Percentiles rank a stretch among this genome's conserved stretches.
Conservation (phyloP, 371 early-diverging fungal genomes). For the Haplosporangium sp. region DNA sequence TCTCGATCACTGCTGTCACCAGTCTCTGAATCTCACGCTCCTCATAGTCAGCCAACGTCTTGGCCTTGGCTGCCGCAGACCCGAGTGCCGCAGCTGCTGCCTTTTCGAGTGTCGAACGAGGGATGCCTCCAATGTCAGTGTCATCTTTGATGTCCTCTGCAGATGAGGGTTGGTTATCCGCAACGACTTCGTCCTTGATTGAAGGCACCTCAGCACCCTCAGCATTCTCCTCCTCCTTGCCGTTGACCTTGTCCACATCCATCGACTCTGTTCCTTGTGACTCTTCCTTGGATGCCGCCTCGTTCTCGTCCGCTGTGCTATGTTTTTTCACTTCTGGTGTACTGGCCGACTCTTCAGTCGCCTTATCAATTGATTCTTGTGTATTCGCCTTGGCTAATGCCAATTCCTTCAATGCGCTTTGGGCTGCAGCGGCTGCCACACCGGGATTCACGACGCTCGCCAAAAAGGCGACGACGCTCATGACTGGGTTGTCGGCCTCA, state of each 20-base stretch:
- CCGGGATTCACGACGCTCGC: constrained; percentile 93
- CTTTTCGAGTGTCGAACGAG: constrained; percentile 65
- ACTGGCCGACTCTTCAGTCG: constrained; percentile 15
- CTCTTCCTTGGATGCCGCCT: constrained; percentile 6
- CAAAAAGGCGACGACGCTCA: constrained; percentile 95
- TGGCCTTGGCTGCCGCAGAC: constrained; percentile 76
- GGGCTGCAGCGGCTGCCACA: constrained; percentile 93
- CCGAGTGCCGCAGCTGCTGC: constrained; percentile 75
- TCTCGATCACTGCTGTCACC: constrained; percentile 84
- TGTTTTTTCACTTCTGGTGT: constrained; percentile 43
- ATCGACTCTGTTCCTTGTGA: constrained; percentile 3
- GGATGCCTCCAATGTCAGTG: constrained; percentile 40
- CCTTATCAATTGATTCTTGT: constrained; percentile 9
- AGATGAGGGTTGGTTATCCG: constrained; percentile 2
- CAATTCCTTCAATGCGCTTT: constrained; percentile 70
- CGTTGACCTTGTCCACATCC: constrained; percentile 60
- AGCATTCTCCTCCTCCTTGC: constrained; percentile 19
- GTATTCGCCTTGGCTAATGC: constrained; percentile 44
- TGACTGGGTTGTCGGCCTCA: constrained; percentile 95
- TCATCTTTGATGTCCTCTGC: constrained; percentile 9
- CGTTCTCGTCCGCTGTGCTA: constrained; percentile 22
- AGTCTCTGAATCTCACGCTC: constrained; percentile 61
- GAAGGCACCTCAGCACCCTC: not conserved
- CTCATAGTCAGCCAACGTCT: constrained; percentile 65
- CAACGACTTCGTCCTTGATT: constrained; percentile 6